Conservation (phyloP, 208 protist species). For the Zelonia costaricensis region DNA sequence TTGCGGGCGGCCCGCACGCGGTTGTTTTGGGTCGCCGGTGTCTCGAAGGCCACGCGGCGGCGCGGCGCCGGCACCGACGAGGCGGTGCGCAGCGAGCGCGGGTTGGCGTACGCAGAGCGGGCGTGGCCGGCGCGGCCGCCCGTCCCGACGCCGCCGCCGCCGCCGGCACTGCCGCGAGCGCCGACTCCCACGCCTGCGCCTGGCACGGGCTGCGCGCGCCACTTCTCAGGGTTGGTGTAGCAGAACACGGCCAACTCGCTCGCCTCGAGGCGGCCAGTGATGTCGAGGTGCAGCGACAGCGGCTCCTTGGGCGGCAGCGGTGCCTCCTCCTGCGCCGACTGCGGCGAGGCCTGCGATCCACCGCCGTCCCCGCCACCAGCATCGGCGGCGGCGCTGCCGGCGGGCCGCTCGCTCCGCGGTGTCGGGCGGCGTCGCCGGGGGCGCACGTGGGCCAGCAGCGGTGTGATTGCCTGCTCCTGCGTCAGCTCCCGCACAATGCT, state of each 20-base stretch:
- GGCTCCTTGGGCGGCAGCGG: neutral
- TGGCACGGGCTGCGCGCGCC: neutral
- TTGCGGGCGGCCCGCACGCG: neutral
- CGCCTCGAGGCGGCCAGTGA: conserved; percentile 50
- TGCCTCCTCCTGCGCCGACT: neutral
- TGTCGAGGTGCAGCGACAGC: conserved; percentile 37
- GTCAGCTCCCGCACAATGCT: conserved; percentile 63
- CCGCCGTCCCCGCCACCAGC: neutral
- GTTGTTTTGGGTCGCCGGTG: neutral
- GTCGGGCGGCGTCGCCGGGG: neutral
- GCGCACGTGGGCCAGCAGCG: conserved; percentile 9
- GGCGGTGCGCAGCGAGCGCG: neutral
- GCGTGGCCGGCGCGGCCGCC: neutral
- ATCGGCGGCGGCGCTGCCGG: neutral
- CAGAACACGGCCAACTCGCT: conserved; percentile 48
- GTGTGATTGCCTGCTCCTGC: conserved; percentile 37
- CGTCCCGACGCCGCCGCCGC: neutral
- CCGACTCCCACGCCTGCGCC: neutral
- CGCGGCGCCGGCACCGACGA: conserved; percentile 3
- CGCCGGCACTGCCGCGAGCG: neutral
- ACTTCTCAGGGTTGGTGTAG: conserved; percentile 24
- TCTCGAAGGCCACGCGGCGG: conserved; percentile 27
- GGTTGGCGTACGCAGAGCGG: conserved; percentile 4
- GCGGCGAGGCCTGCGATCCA: neutral
- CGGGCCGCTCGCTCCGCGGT: neutral